Percentiles rank a stretch among this genome's conserved stretches.
Conservation (phyloP, 2,329 filamentous ascomycete species). For the Blastomyces percursus region DNA sequence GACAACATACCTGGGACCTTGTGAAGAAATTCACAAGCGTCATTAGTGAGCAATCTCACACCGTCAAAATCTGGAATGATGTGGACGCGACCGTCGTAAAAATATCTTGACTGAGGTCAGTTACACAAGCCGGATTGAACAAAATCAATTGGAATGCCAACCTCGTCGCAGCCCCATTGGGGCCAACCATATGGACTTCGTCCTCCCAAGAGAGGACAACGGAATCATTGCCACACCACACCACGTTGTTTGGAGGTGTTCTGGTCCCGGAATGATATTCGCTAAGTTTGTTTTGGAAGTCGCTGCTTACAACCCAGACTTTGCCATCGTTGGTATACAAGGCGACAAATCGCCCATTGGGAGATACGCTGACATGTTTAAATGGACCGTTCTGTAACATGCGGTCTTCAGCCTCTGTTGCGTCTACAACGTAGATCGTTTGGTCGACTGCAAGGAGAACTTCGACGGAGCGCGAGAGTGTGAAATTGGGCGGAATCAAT, state of each 20-base stretch:
- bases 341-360: conserved; percentile 77
- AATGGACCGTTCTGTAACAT: conserved; percentile 88
- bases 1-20: conserved; percentile 59
- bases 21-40: conserved; percentile 95
- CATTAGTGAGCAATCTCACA: conserved; percentile 79
- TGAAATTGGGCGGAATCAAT: conserved; percentile 75
- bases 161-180: conserved; percentile 61
- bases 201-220: conserved; percentile 95
- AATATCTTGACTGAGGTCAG: conserved; percentile 47
- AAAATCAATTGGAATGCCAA: conserved; percentile 20
- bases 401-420: conserved; percentile 80
- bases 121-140: neutral
- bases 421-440: conserved; percentile 79
- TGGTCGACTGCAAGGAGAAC: conserved; percentile 74
- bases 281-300: conserved; percentile 84
- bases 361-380: conserved; percentile 78
- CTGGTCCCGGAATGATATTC: conserved; percentile 83
- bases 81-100: conserved; percentile 86
- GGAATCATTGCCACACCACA: conserved; percentile 95
- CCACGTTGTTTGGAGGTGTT: conserved; percentile 73
- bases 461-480: conserved; percentile 85
- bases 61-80: conserved; percentile 80
- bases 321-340: conserved; percentile 77
- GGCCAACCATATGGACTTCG: conserved; percentile 87
- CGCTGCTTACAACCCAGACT: conserved; percentile 85